phyloP scores from a whole-genome alignment of 768 basidiomycete genomes.

The Kondoa subrosea region DNA sequence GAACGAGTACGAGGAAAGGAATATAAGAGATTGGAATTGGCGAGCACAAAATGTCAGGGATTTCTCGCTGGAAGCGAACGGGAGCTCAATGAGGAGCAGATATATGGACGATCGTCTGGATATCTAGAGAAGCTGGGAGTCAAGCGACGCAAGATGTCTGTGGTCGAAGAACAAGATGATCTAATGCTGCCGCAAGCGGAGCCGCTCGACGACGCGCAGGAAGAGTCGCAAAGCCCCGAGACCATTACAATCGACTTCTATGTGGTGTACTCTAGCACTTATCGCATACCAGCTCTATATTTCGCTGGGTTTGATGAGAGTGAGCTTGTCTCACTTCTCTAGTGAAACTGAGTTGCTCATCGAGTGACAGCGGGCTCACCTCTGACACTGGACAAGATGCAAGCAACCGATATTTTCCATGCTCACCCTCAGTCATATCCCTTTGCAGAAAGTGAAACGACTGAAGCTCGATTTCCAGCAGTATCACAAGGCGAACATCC shows the following conservation, averaged over 20 bases:
- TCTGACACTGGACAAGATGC: neutral
- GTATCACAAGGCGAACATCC: slow-evolving; percentile 79
- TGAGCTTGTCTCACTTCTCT: too few relatives aligned
- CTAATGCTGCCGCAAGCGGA: neutral
- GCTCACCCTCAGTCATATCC: neutral
- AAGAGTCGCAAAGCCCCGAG: neutral
- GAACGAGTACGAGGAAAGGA: neutral
- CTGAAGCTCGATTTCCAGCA: neutral
- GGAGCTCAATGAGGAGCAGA: neutral
- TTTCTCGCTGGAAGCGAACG: neutral
- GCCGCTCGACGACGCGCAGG: neutral
- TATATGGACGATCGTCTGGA: neutral
- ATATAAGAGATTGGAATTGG: neutral
- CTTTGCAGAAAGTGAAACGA: neutral
- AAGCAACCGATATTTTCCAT: neutral
- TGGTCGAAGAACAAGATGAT: neutral
- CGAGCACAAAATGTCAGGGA: neutral
- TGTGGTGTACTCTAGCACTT: neutral
- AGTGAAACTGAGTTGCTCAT: too few relatives aligned
- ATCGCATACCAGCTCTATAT: neutral
- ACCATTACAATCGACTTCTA: neutral
- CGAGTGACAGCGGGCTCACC: neutral
- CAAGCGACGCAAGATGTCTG: neutral
- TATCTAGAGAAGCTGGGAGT: slow-evolving; percentile 1
- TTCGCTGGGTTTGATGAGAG: neutral